Base-by-base conservation (phyloP, 805 yeast species). In the Metschnikowia lachancei region DNA sequence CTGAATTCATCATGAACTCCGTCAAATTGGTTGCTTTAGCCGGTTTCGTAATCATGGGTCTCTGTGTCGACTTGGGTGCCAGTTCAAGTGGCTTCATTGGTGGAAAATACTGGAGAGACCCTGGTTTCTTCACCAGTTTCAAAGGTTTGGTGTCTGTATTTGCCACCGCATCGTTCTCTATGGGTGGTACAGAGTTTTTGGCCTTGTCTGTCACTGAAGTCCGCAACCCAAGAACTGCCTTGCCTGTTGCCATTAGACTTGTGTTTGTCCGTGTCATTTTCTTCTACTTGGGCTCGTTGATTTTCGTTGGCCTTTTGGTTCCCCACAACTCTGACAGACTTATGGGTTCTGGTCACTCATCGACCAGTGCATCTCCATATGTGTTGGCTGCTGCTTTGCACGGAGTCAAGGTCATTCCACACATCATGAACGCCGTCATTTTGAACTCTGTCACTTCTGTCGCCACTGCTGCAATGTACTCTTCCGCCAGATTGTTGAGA, bases 11-110 rank as follows among this genome's bases (percentile, higher is more conserved):
- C 35, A 60, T 71, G 58, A 72, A 72, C 49, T 54, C 65, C 17
- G 56, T 64, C 46, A 71, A 71, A 54, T 57, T 70, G 41, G 22
- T 63, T 40, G 65, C 68, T 65, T 57, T 71, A 44, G 56, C 63
- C 13, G 76, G 75, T 1, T 71, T 71, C 49, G 61, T 71, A 38
- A 61, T 71, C 43, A 69, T 66, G 70, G 70, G 72, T 39, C 67
- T 71, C 43, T 63, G 67, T 19, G 59, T 71, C 28, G 63, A 70
- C 50, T 62, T 63, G 49, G 75, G 76, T 53, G 64, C 63, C 11
- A 45, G 56, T 14, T 14, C 46, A 11, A 36, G 43, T 39, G 66
- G 68, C 4, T 70, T 64, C 43, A 66, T 70, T 47, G 75, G 75
- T 38, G 75, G 74, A n/a, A 58, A 51, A 49, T 69, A 63, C 56